Conservation (phyloP, 129 eudicot genomes). For the Artemisia tridentata region DNA sequence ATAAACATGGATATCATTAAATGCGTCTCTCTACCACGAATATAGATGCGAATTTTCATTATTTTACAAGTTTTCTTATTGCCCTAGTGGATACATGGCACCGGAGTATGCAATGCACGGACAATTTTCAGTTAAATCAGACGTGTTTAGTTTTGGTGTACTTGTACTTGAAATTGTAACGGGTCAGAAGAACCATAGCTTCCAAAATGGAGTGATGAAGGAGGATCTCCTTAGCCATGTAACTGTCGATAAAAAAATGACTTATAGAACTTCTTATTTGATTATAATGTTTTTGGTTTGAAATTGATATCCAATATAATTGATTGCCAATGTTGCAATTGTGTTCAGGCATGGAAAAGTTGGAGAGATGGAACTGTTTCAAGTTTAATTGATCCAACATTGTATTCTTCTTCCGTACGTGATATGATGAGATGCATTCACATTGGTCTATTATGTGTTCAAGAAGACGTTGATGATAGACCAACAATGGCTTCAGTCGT, state of each 20-base stretch:
- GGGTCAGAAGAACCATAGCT: constrained; percentile 33
- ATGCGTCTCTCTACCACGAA: too few relatives aligned
- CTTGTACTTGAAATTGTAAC: constrained; percentile 42
- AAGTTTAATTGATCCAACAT: constrained; percentile 33
- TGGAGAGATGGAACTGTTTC: constrained; percentile 36
- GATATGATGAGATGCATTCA: constrained; percentile 44
- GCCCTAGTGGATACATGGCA: constrained; percentile 50
- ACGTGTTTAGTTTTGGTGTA: constrained; percentile 51
- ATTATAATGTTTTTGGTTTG: not conserved
- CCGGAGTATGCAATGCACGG: constrained; percentile 47
- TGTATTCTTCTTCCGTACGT: constrained; percentile 14
- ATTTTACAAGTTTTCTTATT: not conserved
- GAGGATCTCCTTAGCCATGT: constrained; percentile 41
- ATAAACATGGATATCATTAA: too few relatives aligned
- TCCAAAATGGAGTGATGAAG: constrained; percentile 22
- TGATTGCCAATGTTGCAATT: not conserved
- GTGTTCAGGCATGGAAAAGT: constrained; percentile 47
- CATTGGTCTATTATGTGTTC: constrained; percentile 52
- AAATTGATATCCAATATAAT: not conserved
- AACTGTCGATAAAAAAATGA: constrained; percentile 10
- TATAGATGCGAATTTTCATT: too few relatives aligned
- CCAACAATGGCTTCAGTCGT: constrained; percentile 52
- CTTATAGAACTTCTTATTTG: not conserved
- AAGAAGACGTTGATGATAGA: constrained; percentile 37
- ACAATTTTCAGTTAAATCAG: constrained; percentile 42